These are phyloP conservation scores for Turnera subulata DNA, from an alignment of 345 rosid species.

Conservation along the genomic window DNA sequence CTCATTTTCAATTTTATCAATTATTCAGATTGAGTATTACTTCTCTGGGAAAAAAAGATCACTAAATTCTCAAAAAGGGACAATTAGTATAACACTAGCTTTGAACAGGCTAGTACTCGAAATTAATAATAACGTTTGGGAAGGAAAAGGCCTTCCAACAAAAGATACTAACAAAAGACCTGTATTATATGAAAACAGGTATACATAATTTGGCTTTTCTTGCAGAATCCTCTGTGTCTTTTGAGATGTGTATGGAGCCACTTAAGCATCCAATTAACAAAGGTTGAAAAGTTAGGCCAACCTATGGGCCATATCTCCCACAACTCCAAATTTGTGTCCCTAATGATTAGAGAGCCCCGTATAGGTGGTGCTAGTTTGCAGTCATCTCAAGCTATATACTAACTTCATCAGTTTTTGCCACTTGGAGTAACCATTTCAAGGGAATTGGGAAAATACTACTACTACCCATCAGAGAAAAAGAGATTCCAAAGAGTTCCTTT, in stretches of 20 bases:
- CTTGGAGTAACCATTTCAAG: conserved; percentile 16
- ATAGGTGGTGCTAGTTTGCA: conserved; percentile 23
- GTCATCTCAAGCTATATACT: conserved; percentile 26
- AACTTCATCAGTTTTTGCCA: conserved; percentile 21
- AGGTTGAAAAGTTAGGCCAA: conserved; percentile 4
- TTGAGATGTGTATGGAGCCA: conserved; percentile 31
- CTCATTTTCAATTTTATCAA: no score
- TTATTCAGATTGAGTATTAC: no score
- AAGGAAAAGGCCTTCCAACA: no score
- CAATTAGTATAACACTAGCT: neutral
- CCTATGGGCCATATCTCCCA: conserved; percentile 10
- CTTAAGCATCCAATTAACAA: conserved; percentile 9
- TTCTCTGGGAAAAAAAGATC: no score
- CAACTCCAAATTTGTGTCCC: conserved; percentile 12
- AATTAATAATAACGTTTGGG: neutral
- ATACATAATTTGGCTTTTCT: conserved; percentile 22
- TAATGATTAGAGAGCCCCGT: conserved; percentile 35
- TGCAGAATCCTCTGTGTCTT: conserved; percentile 32
- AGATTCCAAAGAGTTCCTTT: conserved; percentile 22
- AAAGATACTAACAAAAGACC: conserved; percentile 1
- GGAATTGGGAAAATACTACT: neutral
- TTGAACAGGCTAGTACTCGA: conserved; percentile 13
- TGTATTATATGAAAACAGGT: conserved; percentile 3
- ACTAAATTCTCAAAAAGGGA: no score
- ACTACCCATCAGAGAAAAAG: neutral